phyloP scores from a whole-genome alignment of 2,329 filamentous ascomycete genomes.

The Xylogone sp. region DNA sequence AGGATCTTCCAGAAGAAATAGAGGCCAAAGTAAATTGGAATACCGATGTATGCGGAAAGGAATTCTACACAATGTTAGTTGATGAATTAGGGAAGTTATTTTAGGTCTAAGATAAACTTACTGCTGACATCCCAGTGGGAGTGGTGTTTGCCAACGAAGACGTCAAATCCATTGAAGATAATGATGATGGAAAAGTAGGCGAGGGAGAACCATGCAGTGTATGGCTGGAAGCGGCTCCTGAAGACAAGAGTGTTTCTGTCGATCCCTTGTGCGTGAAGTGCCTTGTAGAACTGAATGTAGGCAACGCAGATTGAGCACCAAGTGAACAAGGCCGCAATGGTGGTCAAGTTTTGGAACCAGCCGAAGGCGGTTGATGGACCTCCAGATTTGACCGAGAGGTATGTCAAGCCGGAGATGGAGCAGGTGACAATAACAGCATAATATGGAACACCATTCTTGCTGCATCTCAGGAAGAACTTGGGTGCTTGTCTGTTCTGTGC shows the following conservation, averaged over 20 bases:
- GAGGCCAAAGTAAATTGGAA: constrained; percentile 65
- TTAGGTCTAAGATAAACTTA: constrained; percentile 8
- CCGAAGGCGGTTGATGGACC: constrained; percentile 35
- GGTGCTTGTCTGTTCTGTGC: constrained; percentile 67
- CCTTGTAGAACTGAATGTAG: constrained; percentile 69
- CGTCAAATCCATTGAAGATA: constrained; percentile 70
- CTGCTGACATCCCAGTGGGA: constrained; percentile 60
- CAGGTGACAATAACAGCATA: constrained; percentile 59
- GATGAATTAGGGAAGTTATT: constrained; percentile 18
- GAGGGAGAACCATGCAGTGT: constrained; percentile 62
- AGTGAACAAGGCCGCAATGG: constrained; percentile 72
- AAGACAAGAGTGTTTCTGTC: constrained; percentile 67
- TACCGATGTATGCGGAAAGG: constrained; percentile 71
- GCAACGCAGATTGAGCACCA: constrained; percentile 67
- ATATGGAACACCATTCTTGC: constrained; percentile 60
- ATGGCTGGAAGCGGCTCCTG: constrained; percentile 66
- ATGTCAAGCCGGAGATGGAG: constrained; percentile 65
- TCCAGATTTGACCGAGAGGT: constrained; percentile 61
- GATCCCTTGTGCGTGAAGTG: constrained; percentile 65
- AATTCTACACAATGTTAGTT: constrained; percentile 68
- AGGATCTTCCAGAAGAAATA: constrained; percentile 70
- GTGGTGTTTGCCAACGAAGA: constrained; percentile 60
- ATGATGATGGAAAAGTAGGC: constrained; percentile 65
- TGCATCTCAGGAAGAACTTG: constrained; percentile 56
- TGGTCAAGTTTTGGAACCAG: constrained; percentile 53